A percentile compares a stretch with the other conserved stretches of the same genome.
phyloP scores from a whole-genome alignment of 805 yeast genomes.

The Pichia paraexigua region DNA sequence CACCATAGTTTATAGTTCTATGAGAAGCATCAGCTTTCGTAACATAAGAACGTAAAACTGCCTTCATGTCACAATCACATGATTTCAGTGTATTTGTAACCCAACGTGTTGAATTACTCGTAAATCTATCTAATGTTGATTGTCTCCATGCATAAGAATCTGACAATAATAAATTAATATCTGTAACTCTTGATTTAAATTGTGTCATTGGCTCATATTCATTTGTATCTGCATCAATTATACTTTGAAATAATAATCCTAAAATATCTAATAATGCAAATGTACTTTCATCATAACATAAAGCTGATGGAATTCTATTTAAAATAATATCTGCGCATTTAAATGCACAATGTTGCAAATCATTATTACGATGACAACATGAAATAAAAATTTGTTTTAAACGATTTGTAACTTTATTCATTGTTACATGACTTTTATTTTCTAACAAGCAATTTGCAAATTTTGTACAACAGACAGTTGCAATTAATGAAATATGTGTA shows the following conservation, averaged over 20 bases:
- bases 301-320: constrained; percentile 59
- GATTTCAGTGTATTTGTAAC: constrained; percentile 45
- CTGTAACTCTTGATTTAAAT: constrained; percentile 38
- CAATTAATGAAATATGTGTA: constrained; percentile 57
- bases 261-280: constrained; percentile 77
- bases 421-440: constrained; percentile 46
- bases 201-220: constrained; percentile 78
- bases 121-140: constrained; percentile 53
- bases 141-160: constrained; percentile 74
- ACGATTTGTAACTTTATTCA: constrained; percentile 57
- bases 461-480: constrained; percentile 49
- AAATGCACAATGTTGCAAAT: constrained; percentile 72
- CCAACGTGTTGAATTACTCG: constrained; percentile 61
- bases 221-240: constrained; percentile 74
- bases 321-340: constrained; percentile 67
- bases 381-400: constrained; percentile 56
- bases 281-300: constrained; percentile 66
- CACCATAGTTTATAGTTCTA: constrained; percentile 57
- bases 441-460: constrained; percentile 50
- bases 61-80: constrained; percentile 67
- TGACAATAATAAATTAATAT: constrained; percentile 51
- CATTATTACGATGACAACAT: constrained; percentile 71
- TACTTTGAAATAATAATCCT: constrained; percentile 67
- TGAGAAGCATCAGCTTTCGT: constrained; percentile 29
- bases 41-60: constrained; percentile 71